Conservation (phyloP, 441 rosid species). For the Geranium incanum region DNA sequence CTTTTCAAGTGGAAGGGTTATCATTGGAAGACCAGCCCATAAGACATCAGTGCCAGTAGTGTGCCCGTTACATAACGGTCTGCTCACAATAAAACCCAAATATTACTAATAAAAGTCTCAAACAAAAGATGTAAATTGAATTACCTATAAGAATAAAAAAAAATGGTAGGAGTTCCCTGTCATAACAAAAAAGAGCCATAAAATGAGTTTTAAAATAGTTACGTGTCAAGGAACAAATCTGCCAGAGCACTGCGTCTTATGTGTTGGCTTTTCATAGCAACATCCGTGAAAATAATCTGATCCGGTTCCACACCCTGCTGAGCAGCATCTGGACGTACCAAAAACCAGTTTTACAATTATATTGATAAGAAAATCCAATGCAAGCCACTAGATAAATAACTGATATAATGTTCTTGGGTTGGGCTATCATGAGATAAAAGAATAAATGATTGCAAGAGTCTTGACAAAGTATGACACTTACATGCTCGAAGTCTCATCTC, state of each 20-base stretch:
- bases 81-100: slow-evolving; percentile 17
- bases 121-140: neutral
- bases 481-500: slow-evolving; percentile 85
- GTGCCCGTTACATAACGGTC: slow-evolving; percentile 98
- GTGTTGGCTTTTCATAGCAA: slow-evolving; percentile 95
- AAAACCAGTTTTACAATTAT: slow-evolving; percentile 6
- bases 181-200: neutral
- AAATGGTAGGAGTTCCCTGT: neutral
- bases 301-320: slow-evolving; percentile 82
- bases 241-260: slow-evolving; percentile 93
- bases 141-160: neutral
- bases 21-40: slow-evolving; percentile 99
- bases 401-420: neutral
- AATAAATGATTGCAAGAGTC: neutral
- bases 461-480: slow-evolving; percentile 27
- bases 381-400: neutral
- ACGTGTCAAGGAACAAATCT: slow-evolving; percentile 96
- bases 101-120: neutral
- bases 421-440: neutral
- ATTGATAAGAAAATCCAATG: neutral
- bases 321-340: slow-evolving; percentile 59
- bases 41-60: slow-evolving; percentile 95
- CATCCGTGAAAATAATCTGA: slow-evolving; percentile 94
- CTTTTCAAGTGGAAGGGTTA: slow-evolving; percentile 92
- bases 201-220: slow-evolving; percentile 11